Conservation (phyloP, 1,284 basidiomycete genomes). For the Ceratobasidium sp. region DNA sequence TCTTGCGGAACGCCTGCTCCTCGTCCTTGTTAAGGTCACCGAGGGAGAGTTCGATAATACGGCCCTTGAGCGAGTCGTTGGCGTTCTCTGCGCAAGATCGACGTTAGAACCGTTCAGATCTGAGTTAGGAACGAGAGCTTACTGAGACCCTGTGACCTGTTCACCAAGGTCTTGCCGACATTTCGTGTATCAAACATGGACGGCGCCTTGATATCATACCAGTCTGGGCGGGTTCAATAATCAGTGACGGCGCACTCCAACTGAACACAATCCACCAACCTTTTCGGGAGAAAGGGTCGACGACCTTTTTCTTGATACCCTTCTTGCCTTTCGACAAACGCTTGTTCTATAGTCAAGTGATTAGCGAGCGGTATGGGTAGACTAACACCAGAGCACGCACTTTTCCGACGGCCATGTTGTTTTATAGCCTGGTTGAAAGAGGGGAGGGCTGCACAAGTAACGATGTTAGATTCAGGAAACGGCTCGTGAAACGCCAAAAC, state of each 20-base stretch:
- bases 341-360: constrained; percentile 79
- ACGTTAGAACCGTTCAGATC: constrained; percentile 39
- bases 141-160: constrained; percentile 98
- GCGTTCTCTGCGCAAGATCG: constrained; percentile 80
- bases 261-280: constrained; percentile 59
- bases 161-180: constrained; percentile 98
- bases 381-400: background rate
- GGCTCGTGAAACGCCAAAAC: constrained; percentile 1
- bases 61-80: constrained; percentile 98
- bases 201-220: constrained; percentile 99
- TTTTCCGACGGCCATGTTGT: constrained; percentile 40
- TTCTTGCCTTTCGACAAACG: constrained; percentile 99
- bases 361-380: constrained; percentile 6
- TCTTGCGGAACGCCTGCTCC: constrained; percentile 99
- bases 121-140: constrained; percentile 55
- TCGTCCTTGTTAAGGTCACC: constrained; percentile 99
- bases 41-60: constrained; percentile 95
- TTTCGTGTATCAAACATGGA: constrained; percentile 98
- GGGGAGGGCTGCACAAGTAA: constrained; percentile 5
- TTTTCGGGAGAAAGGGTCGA: constrained; percentile 99
- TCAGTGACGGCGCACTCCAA: constrained; percentile 1
- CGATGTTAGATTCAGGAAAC: background rate
- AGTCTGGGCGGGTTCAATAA: constrained; percentile 67
- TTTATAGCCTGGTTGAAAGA: constrained; percentile 34
- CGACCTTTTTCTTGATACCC: constrained; percentile 99